Conservation (phyloP, 805 yeast species). For the Kazachstania africana region DNA sequence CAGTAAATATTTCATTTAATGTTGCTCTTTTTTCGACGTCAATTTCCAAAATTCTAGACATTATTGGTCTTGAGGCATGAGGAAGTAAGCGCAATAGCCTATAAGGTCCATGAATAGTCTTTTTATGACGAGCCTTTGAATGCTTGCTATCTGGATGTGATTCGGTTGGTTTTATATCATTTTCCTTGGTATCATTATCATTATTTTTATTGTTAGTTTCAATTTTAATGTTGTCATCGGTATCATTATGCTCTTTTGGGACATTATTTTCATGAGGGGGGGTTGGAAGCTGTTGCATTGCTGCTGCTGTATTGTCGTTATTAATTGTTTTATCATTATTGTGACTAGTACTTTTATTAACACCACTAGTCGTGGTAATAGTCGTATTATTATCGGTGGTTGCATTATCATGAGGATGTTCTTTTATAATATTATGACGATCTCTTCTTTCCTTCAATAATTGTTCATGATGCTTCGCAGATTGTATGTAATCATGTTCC, state of each 20-base stretch:
- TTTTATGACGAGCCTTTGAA: constrained; percentile 25
- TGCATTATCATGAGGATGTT: background rate
- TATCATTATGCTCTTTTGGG: background rate
- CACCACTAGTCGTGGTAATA: constrained; percentile 5
- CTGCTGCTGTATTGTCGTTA: constrained; percentile 1
- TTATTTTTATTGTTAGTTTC: constrained; percentile 3
- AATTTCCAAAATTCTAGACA: constrained; percentile 51
- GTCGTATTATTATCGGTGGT: background rate
- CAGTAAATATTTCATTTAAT: constrained; percentile 50
- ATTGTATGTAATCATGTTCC: constrained; percentile 62
- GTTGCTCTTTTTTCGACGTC: constrained; percentile 56
- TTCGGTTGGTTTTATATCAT: constrained; percentile 8
- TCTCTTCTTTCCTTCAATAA: constrained; percentile 38
- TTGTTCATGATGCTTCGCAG: constrained; percentile 61
- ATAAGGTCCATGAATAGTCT: constrained; percentile 72
- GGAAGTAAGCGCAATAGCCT: constrained; percentile 71
- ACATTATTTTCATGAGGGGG: background rate
- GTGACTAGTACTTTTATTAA: constrained; percentile 2
- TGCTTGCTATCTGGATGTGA: constrained; percentile 6
- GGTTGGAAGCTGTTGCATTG: constrained; percentile 1
- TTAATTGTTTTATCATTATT: constrained; percentile 1
- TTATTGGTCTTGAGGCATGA: constrained; percentile 70
- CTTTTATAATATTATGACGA: constrained; percentile 14
- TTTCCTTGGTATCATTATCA: constrained; percentile 1
- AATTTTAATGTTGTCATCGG: background rate